Conservation (phyloP, 176 grass and related monocot species). For the Rhynchospora tenuis region DNA sequence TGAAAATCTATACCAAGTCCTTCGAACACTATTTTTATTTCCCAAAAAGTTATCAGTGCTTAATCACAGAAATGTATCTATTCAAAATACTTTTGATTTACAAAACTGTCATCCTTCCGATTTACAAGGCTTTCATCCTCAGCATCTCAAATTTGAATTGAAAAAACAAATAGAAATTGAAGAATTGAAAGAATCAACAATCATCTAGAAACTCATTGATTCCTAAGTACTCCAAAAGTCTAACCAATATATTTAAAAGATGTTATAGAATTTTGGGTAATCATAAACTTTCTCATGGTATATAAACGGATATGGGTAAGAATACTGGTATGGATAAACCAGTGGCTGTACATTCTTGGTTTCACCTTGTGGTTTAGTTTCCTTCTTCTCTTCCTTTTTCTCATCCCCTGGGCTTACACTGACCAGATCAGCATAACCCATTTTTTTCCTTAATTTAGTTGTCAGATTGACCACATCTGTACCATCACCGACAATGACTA, state of each 20-base stretch:
- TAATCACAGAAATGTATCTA: neutral
- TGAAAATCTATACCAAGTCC: no score
- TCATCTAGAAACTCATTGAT: neutral
- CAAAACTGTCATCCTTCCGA: neutral
- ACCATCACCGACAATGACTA: conserved; percentile 41
- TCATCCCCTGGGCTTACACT: conserved; percentile 33
- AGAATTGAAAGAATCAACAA: neutral
- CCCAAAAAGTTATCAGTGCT: no score
- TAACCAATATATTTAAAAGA: neutral
- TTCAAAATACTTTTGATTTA: neutral
- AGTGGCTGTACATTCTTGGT: neutral
- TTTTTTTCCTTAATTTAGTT: conserved; percentile 29
- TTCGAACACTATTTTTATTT: no score
- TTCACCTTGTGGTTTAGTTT: neutral
- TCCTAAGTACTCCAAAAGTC: neutral
- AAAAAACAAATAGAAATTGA: neutral
- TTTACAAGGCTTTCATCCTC: neutral
- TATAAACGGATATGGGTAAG: neutral
- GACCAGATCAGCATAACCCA: conserved; percentile 55
- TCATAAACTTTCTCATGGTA: neutral
- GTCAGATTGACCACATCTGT: conserved; percentile 47
- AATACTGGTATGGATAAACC: conserved; percentile 17
- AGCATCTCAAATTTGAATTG: neutral
- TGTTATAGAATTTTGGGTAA: neutral
- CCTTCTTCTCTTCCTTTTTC: neutral